These are phyloP conservation scores for Pythium guiyangense DNA, from an alignment of 352 stramenopile species.

Conservation along the genomic window DNA sequence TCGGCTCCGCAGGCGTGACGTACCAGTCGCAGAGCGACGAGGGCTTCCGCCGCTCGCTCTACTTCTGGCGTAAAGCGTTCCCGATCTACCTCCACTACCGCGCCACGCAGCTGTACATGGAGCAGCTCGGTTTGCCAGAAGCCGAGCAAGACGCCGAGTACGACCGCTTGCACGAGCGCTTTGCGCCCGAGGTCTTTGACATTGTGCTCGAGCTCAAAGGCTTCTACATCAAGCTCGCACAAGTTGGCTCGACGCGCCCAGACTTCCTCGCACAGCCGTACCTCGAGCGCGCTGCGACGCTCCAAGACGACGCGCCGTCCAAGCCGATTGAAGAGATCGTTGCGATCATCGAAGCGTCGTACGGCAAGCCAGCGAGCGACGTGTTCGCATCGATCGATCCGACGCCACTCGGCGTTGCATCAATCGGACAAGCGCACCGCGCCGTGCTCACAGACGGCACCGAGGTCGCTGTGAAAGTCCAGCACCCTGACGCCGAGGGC, in stretches of 20 bases:
- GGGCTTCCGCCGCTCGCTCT: constrained; percentile 72
- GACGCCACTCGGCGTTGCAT: constrained; percentile 72
- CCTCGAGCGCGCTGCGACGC: constrained; percentile 56
- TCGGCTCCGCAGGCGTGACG: constrained; percentile 37
- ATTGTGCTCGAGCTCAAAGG: constrained; percentile 83
- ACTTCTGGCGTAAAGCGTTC: constrained; percentile 87
- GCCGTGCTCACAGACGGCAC: constrained; percentile 63
- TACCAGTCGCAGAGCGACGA: constrained; percentile 69
- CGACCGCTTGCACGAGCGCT: constrained; percentile 68
- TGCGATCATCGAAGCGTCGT: constrained; percentile 70
- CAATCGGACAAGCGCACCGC: constrained; percentile 81
- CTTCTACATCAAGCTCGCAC: constrained; percentile 86
- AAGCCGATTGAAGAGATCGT: constrained; percentile 72
- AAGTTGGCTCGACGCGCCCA: constrained; percentile 73
- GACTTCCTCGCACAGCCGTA: constrained; percentile 84
- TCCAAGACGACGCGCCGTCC: constrained; percentile 77
- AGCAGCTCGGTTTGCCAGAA: constrained; percentile 34
- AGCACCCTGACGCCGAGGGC: constrained; percentile 92
- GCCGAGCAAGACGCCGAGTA: constrained; percentile 65
- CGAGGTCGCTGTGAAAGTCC: constrained; percentile 88
- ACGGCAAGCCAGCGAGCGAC: constrained; percentile 45
- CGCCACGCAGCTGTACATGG: constrained; percentile 69
- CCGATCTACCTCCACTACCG: constrained; percentile 86
- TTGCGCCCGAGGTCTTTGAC: constrained; percentile 73
- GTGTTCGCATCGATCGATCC: constrained; percentile 63